These are phyloP conservation scores for Colletotrichum sp. DNA, from an alignment of 2,329 filamentous ascomycete genomes.

Conservation along the genomic window DNA sequence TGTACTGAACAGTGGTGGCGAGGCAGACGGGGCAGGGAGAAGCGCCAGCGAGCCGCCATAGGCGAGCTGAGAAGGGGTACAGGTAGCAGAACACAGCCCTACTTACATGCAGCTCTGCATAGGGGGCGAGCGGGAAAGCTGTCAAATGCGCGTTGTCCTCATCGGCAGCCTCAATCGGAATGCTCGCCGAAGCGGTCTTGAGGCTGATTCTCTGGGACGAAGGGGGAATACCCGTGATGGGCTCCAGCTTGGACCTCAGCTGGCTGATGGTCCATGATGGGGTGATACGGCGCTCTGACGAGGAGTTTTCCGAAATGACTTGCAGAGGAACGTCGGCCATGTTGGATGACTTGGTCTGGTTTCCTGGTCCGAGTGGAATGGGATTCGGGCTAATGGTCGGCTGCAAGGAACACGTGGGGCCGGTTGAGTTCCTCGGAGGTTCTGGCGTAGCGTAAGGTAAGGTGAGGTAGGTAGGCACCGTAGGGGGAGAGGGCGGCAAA, in stretches of 20 bases:
- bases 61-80: neutral
- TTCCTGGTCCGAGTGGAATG: neutral
- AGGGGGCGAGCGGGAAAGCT: slow-evolving; percentile 71
- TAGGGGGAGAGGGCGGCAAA: neutral
- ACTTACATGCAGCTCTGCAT: slow-evolving; percentile 83
- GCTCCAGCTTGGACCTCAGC: slow-evolving; percentile 87
- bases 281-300: slow-evolving; percentile 88
- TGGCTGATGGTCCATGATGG: slow-evolving; percentile 89
- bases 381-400: neutral
- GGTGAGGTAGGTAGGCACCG: neutral
- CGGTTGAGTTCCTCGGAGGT: neutral
- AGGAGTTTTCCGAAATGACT: slow-evolving; percentile 76
- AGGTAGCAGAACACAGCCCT: neutral
- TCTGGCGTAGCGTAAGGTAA: neutral
- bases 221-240: slow-evolving; percentile 90
- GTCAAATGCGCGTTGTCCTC: slow-evolving; percentile 73
- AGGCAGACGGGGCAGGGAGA: neutral
- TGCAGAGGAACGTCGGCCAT: slow-evolving; percentile 79
- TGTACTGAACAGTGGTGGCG: neutral
- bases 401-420: slow-evolving; percentile 28
- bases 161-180: slow-evolving; percentile 71
- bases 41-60: neutral
- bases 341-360: slow-evolving; percentile 31
- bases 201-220: slow-evolving; percentile 77
- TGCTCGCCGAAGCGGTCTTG: slow-evolving; percentile 65